A percentile compares a stretch with the other conserved stretches of the same genome.
These are phyloP conservation scores for Pseudocercospora eumusae DNA, from an alignment of 2,329 filamentous ascomycete species.

Conservation along the genomic window DNA sequence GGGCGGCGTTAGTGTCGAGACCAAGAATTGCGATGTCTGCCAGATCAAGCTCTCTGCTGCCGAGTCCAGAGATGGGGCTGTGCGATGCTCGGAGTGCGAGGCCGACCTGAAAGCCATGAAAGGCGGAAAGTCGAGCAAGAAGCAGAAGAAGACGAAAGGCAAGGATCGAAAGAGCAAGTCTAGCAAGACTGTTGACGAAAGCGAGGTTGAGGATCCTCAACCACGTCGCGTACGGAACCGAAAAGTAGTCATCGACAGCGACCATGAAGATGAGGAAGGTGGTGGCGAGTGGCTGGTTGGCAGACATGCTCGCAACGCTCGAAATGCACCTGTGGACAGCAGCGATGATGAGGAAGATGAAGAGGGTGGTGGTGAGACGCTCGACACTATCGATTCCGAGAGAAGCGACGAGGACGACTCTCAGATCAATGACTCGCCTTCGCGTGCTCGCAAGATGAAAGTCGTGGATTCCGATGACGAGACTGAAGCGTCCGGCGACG, in stretches of 20 bases:
- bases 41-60: conserved; percentile 65
- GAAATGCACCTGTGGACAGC: not conserved
- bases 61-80: conserved; percentile 55
- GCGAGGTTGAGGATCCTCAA: conserved; percentile 22
- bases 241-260: conserved; percentile 64
- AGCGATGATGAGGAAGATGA: conserved; percentile 73
- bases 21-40: conserved; percentile 82
- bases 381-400: conserved; percentile 70
- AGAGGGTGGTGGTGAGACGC: conserved; percentile 79
- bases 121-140: conserved; percentile 50
- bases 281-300: conserved; percentile 66
- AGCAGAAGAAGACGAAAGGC: conserved; percentile 25
- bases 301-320: conserved; percentile 7
- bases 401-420: conserved; percentile 57
- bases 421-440: conserved; percentile 45
- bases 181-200: conserved; percentile 11
- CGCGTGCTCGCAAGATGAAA: conserved; percentile 33
- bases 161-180: conserved; percentile 33
- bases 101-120: conserved; percentile 66
- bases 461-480: conserved; percentile 27
- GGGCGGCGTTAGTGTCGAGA: conserved; percentile 75
- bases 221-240: conserved; percentile 49
- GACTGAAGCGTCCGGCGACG: conserved; percentile 59
- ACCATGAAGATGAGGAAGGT: conserved; percentile 56
- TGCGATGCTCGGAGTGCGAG: conserved; percentile 72